Conservation (phyloP, 1,139 yeast species). For the Suhomyces terraborum region DNA sequence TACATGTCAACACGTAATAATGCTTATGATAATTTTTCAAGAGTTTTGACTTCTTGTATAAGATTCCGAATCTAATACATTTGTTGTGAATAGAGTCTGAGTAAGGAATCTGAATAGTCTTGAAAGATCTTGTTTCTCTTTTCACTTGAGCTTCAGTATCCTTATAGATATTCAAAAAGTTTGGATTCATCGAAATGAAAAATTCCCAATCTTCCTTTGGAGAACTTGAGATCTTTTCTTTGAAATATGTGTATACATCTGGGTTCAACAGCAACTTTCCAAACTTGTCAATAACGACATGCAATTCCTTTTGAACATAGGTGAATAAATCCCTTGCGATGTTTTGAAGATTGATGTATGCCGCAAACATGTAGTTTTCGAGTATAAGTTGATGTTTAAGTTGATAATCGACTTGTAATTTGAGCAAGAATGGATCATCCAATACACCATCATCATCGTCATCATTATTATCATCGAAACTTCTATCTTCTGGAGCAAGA, state of each 20-base stretch:
- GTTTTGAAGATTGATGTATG: slow-evolving; percentile 46
- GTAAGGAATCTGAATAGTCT: slow-evolving; percentile 37
- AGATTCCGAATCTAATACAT: slow-evolving; percentile 45
- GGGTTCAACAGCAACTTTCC: slow-evolving; percentile 31
- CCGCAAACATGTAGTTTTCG: slow-evolving; percentile 49
- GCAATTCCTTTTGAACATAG: slow-evolving; percentile 43
- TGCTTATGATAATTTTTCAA: slow-evolving; percentile 43
- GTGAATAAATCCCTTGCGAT: slow-evolving; percentile 45
- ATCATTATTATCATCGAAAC: slow-evolving; percentile 19
- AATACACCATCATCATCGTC: slow-evolving; percentile 27
- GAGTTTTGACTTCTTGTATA: slow-evolving; percentile 47
- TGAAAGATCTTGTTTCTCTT: slow-evolving; percentile 35
- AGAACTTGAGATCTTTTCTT: slow-evolving; percentile 25
- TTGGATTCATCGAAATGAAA: slow-evolving; percentile 39
- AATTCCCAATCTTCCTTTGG: slow-evolving; percentile 42
- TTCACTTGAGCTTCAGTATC: slow-evolving; percentile 29
- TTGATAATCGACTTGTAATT: slow-evolving; percentile 44
- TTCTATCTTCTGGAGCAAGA: slow-evolving; percentile 20
- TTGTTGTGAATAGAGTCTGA: slow-evolving; percentile 44
- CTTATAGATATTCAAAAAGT: slow-evolving; percentile 38
- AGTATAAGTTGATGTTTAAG: slow-evolving; percentile 45
- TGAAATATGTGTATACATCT: slow-evolving; percentile 27
- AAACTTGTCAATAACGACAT: slow-evolving; percentile 35
- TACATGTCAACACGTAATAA: slow-evolving; percentile 47
- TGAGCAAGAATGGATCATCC: slow-evolving; percentile 49